Evolutionary conservation across 106 monocot genomes (phyloP), one percentile per base, ranked within the genome.

Genomic region (Allium sativum): DNA sequence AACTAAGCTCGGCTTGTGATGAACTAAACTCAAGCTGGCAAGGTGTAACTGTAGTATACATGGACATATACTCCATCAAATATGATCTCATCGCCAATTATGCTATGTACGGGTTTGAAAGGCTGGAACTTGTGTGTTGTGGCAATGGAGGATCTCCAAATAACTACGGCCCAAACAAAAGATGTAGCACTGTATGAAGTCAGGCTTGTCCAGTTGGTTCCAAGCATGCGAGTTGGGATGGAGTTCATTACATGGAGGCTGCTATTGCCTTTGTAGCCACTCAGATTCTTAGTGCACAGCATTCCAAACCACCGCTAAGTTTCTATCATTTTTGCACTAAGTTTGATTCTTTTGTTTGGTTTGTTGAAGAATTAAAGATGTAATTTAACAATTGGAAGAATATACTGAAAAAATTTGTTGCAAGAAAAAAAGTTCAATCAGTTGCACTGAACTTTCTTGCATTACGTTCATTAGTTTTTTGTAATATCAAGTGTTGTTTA

Each of bases 21-120:
- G 62, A 82, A 15, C 19, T 90, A 48, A 76, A 69, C 5, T 47
- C 62, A 2, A 60, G 82, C 47, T 45, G 82, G 60, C 67, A 52
- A 40, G 44, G 72, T 61, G 68, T 77, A 43, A 82, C 85, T 44
- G 77, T 90, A 14, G 82, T 85, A 17, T 82, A 85, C 43, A 80
- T 55, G 15, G 90, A 85, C 53, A 69, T 85, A n/a, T 90, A 64
- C 56, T 53, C 79, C 10, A 77, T 85, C 61, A 85, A 90, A 69
- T 82, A 90, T 45, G 77, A 85, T 45, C 53, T 90, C 41, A 61
- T 90, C 11, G 73, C 77, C 13, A 85, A 90, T 55, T 58, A 71
- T 21, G 53, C 77, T 1, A 66, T 70, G 58, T 85, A 90, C 44
- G 85, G 90, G 2, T 78, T 78, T 54, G 63, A 57, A 15, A 59